Evolutionary conservation across 345 rosid genomes (phyloP), one percentile per base, ranked within the genome.

Genomic region (Linum usitatissimum): DNA sequence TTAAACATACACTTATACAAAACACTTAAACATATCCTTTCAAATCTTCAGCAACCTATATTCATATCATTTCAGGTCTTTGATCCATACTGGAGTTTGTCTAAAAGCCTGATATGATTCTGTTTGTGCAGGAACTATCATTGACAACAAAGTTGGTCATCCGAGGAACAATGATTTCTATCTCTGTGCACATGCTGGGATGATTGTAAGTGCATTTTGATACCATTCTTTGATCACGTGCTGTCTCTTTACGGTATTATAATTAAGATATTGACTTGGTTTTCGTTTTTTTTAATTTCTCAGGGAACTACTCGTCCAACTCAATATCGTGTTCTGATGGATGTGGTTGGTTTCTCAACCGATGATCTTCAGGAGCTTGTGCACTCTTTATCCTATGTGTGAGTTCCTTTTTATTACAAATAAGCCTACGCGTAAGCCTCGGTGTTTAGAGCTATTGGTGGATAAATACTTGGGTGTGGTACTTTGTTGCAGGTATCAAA

Each of bases 161-260:
- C 91, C 91, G 3, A 73, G 68, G 68, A 89, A 77, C 79, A 77
- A 86, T 64, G 96, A 89, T 65, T 89, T 89, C 75, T 89, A 89
- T 72, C 89, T 89, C 17, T 89, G 96, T 70, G 91, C 94, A 5
- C 96, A 89, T 67, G 96, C 96, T 7, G 97, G 97, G 64, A 79
- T 83, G 88, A 90, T 86, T 49, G 95, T 90, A 74, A 86, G 97
- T 76, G 28, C 28, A 23, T 23, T 23, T 23, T 23, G 28, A 23
- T 23, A 23, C 28, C 28, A 23, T 23, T 23, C 28, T 23, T 23
- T 23, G 28, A 5, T 55, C 39, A 57, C 12, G 14, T 7, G 13
- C 13, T 56, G 30, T 20, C 30, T 56, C 28, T 23, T 23, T 23
- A 23, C 28, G 1, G 28, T 56, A 56, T 56, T 56, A 3, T n/a